phyloP scores from a whole-genome alignment of 495 filamentous ascomycete genomes.

The Aspergillus steynii region DNA sequence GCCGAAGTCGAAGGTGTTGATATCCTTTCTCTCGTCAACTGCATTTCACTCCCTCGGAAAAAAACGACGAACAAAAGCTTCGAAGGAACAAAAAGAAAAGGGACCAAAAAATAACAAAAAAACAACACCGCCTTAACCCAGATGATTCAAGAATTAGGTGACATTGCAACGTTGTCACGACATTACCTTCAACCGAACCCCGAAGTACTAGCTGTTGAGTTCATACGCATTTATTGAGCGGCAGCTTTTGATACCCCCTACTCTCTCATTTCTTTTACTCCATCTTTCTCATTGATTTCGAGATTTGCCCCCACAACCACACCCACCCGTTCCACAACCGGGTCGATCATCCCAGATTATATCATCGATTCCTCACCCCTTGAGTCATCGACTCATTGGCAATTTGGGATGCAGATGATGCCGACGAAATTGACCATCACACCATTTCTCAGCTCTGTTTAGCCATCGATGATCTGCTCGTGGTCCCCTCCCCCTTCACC shows the following conservation, averaged over 20 bases:
- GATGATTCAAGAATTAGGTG: conserved; percentile 24
- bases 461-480: background rate
- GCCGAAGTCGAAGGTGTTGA: background rate
- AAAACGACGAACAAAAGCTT: no score
- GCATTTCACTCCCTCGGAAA: background rate
- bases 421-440: background rate
- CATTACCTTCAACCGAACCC: background rate
- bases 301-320: background rate
- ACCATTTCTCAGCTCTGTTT: background rate
- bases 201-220: background rate
- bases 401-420: background rate
- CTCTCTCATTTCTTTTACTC: conserved; percentile 15
- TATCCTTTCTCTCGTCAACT: background rate
- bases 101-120: conserved; percentile 10
- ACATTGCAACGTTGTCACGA: conserved; percentile 19
- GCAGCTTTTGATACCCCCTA: conserved; percentile 44
- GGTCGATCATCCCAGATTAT: no score
- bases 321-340: background rate
- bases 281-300: conserved; percentile 11
- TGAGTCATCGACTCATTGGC: background rate
- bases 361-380: no score
- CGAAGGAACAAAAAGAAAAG: background rate
- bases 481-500: no score
- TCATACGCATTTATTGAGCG: background rate
- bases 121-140: conserved; percentile 3